Percentiles rank a stretch among this genome's conserved stretches.
phyloP scores from a whole-genome alignment of 805 yeast species.

The Kodamaea nitidulidarum region DNA sequence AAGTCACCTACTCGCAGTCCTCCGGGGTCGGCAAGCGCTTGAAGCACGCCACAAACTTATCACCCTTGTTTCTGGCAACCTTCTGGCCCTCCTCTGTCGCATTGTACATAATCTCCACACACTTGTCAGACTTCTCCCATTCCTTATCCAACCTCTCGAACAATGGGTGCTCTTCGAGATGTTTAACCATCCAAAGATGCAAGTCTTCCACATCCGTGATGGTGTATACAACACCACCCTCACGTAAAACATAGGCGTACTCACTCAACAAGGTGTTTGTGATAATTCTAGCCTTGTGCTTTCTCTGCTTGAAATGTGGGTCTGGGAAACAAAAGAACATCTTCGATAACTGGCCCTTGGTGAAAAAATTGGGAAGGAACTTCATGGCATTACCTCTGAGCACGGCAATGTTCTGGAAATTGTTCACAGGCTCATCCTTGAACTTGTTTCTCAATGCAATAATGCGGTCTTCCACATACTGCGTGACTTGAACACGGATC shows the following conservation, averaged over 20 bases:
- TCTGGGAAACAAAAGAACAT: slow-evolving; percentile 99
- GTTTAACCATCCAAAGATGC: slow-evolving; percentile 95
- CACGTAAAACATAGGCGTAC: slow-evolving; percentile 84
- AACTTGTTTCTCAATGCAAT: slow-evolving; percentile 73
- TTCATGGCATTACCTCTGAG: slow-evolving; percentile 97
- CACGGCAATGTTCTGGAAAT: slow-evolving; percentile 82
- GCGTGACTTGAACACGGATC: slow-evolving; percentile 95
- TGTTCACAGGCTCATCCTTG: slow-evolving; percentile 27
- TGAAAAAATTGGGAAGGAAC: slow-evolving; percentile 89
- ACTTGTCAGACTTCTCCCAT: slow-evolving; percentile 75
- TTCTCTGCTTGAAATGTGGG: slow-evolving; percentile 96
- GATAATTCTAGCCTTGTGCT: slow-evolving; percentile 94
- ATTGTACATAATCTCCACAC: slow-evolving; percentile 82
- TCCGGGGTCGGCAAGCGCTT: slow-evolving; percentile 63
- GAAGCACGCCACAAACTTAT: slow-evolving; percentile 85
- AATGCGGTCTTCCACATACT: slow-evolving; percentile 93
- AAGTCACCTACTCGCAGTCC: slow-evolving; percentile 15
- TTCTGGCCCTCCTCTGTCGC: slow-evolving; percentile 99
- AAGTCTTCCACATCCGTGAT: slow-evolving; percentile 93
- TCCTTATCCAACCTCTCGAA: slow-evolving; percentile 75
- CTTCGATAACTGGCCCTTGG: slow-evolving; percentile 75
- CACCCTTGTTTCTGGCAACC: slow-evolving; percentile 85
- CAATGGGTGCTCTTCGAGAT: slow-evolving; percentile 84
- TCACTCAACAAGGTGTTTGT: slow-evolving; percentile 86
- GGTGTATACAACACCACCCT: slow-evolving; percentile 87